These are phyloP conservation scores for Arthrobotrys sinensis DNA, from an alignment of 2,329 filamentous ascomycete species.

Conservation along the genomic window DNA sequence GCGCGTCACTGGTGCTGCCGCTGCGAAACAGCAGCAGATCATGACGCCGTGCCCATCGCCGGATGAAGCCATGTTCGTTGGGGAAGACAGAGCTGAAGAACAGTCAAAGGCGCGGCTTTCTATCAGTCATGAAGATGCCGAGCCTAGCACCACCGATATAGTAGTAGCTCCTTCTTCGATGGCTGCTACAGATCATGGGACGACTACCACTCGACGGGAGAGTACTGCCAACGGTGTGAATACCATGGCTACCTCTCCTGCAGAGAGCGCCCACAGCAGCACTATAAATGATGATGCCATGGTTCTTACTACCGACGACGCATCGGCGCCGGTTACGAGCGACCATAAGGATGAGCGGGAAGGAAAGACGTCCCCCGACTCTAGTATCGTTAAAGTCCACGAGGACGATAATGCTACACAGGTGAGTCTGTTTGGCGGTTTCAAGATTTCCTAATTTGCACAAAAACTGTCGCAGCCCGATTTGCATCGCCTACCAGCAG, in stretches of 20 bases:
- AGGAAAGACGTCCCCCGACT: constrained; percentile 1
- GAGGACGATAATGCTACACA: constrained; percentile 9
- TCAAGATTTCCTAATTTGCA: constrained; percentile 57
- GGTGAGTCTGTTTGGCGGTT: constrained; percentile 55
- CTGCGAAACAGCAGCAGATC: constrained; percentile 28
- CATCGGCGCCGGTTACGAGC: constrained; percentile 19
- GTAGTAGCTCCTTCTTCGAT: constrained; percentile 16
- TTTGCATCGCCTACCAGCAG: constrained; percentile 40
- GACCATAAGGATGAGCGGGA: neutral
- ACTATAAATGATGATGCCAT: constrained; percentile 19
- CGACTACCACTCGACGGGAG: neutral
- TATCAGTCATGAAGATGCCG: constrained; percentile 11
- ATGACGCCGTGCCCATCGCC: constrained; percentile 60
- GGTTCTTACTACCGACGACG: constrained; percentile 13
- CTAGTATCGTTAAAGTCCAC: neutral
- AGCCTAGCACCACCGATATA: constrained; percentile 6
- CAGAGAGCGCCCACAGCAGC: constrained; percentile 39
- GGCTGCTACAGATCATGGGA: constrained; percentile 32
- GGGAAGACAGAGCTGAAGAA: constrained; percentile 30
- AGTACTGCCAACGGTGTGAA: constrained; percentile 17
- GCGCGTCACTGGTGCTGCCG: constrained; percentile 43
- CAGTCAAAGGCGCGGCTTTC: constrained; percentile 27
- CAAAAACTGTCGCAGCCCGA: constrained; percentile 35
- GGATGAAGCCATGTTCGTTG: constrained; percentile 60
- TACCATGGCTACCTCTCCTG: constrained; percentile 28